Evolutionary conservation across 2,329 filamentous ascomycete species (phyloP).

Genomic region (Fusarium tjaetaba): DNA sequence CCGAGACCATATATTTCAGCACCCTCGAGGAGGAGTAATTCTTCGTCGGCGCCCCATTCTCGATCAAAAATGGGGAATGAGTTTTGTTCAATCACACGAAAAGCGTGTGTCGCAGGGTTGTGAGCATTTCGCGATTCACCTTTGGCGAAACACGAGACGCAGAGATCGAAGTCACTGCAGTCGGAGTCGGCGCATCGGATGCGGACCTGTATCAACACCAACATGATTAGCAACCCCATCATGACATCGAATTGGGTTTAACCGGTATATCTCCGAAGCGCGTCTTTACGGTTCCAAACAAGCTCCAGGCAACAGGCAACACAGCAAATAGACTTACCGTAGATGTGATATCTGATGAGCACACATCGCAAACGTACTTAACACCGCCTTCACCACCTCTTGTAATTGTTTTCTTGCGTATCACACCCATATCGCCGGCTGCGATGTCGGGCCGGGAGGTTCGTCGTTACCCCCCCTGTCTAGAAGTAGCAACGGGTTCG

Average conservation of each 20-base stretch:
- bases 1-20: constrained; percentile 96
- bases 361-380: constrained; percentile 98
- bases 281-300: constrained; percentile 10
- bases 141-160: constrained; percentile 91
- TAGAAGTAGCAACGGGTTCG: constrained; percentile 24
- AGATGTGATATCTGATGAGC: constrained; percentile 94
- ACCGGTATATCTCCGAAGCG: constrained; percentile 41
- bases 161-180: constrained; percentile 96
- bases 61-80: constrained; percentile 95
- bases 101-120: constrained; percentile 86
- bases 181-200: constrained; percentile 86
- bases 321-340: constrained; percentile 71
- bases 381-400: constrained; percentile 87
- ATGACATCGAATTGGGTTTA: constrained; percentile 37
- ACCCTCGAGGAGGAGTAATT: constrained; percentile 90
- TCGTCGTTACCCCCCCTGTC: constrained; percentile 41
- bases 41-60: constrained; percentile 98
- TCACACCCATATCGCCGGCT: constrained; percentile 79
- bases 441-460: constrained; percentile 41
- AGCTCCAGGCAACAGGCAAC: constrained; percentile 5
- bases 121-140: constrained; percentile 85
- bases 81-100: constrained; percentile 96
- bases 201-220: constrained; percentile 72
- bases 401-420: constrained; percentile 92
- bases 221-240: constrained; percentile 35